A percentile compares a stretch with the other conserved stretches of the same genome.
Conservation (phyloP, 1,139 yeast genomes). For the Arxiozyma telluris region DNA sequence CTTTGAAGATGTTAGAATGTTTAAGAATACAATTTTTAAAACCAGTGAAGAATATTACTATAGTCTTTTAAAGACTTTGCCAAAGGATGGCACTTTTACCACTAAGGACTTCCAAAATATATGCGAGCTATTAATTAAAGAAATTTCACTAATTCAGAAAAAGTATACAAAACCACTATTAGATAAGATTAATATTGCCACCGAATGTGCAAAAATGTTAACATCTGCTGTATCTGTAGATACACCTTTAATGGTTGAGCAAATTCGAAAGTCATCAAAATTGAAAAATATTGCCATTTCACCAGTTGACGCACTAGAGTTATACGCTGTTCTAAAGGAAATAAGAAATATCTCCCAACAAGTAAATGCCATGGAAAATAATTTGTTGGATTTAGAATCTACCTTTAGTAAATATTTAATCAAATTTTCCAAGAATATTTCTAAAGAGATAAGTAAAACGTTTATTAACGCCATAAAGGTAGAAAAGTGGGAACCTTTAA, state of each 20-base stretch:
- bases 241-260: constrained; percentile 49
- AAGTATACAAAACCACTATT: constrained; percentile 54
- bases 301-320: constrained; percentile 52
- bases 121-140: constrained; percentile 46
- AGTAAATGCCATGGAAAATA: constrained; percentile 35
- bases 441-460: constrained; percentile 38
- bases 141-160: constrained; percentile 48
- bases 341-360: constrained; percentile 48
- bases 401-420: constrained; percentile 51
- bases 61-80: constrained; percentile 46
- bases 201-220: constrained; percentile 47
- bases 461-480: constrained; percentile 46
- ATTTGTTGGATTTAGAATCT: constrained; percentile 51
- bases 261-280: constrained; percentile 40
- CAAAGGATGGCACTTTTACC: constrained; percentile 53
- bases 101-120: constrained; percentile 52
- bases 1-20: constrained; percentile 44
- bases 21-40: constrained; percentile 42
- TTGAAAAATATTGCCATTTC: constrained; percentile 36
- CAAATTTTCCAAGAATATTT: constrained; percentile 42
- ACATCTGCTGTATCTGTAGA: constrained; percentile 59
- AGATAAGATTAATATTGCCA: constrained; percentile 48
- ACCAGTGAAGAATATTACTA: constrained; percentile 56
- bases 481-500: constrained; percentile 51
- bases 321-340: constrained; percentile 49